These are phyloP conservation scores for Coemansia sp. DNA, from an alignment of 192 early-diverging fungal species.

Conservation along the genomic window DNA sequence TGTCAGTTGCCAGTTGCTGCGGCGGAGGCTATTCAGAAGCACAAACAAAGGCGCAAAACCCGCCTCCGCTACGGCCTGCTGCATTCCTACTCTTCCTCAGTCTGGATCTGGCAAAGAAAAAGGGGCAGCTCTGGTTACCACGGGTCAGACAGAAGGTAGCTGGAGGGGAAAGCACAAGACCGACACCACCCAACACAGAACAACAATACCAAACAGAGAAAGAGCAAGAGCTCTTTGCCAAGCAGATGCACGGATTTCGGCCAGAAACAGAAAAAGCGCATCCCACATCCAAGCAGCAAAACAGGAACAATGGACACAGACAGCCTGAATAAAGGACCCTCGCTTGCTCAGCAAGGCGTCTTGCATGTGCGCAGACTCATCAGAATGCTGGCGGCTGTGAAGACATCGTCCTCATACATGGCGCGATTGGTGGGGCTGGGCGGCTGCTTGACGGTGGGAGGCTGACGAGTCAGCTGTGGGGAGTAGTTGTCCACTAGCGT, in stretches of 20 bases:
- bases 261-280: background rate
- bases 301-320: background rate
- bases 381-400: constrained; percentile 53
- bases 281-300: background rate
- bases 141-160: too few relatives aligned
- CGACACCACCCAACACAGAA: background rate
- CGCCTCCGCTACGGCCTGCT: background rate
- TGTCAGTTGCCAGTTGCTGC: too few relatives aligned
- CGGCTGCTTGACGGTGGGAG: constrained; percentile 9
- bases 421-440: background rate
- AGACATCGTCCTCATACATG: constrained; percentile 46
- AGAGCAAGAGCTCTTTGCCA: background rate
- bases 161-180: background rate
- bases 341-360: constrained; percentile 35
- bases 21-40: too few relatives aligned
- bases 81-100: background rate
- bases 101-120: too few relatives aligned
- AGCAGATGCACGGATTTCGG: too few relatives aligned
- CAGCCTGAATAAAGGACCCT: background rate
- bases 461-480: constrained; percentile 14
- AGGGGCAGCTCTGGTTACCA: too few relatives aligned
- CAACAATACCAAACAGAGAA: background rate
- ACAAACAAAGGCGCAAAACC: too few relatives aligned
- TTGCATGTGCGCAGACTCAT: constrained; percentile 55
- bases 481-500: constrained; percentile 39